These are phyloP conservation scores for Lipomyces oligophaga DNA, from an alignment of 805 yeast species.

Conservation along the genomic window DNA sequence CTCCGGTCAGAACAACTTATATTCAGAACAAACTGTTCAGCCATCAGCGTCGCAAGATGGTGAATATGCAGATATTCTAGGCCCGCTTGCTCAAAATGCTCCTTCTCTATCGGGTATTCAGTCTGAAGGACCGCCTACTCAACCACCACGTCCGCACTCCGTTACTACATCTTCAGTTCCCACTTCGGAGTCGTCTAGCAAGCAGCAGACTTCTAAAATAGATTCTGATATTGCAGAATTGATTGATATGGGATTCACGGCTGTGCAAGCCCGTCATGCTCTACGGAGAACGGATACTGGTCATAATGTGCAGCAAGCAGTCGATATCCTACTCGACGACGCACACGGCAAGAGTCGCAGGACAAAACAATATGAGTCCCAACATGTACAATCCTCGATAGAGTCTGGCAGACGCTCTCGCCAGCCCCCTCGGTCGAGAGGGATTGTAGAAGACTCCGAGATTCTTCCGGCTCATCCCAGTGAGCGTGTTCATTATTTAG, in stretches of 20 bases:
- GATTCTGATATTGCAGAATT: constrained; percentile 56
- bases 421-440: not conserved
- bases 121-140: not conserved
- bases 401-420: constrained; percentile 1
- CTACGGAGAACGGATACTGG: constrained; percentile 51
- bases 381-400: not conserved
- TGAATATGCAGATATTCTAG: constrained; percentile 28
- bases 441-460: constrained; percentile 1
- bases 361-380: constrained; percentile 11
- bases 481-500: not conserved
- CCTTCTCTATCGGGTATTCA: no score
- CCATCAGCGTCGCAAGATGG: not conserved
- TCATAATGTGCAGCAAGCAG: constrained; percentile 59
- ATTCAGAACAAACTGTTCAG: no score
- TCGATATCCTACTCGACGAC: constrained; percentile 58
- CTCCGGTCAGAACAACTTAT: no score
- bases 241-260: constrained; percentile 74
- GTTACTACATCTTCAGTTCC: not conserved
- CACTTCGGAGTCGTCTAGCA: not conserved
- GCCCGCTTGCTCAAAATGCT: constrained; percentile 27
- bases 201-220: constrained; percentile 2
- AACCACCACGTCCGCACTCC: constrained; percentile 1
- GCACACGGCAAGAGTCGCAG: constrained; percentile 46
- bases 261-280: constrained; percentile 58
- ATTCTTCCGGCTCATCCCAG: constrained; percentile 11